Conservation (phyloP, 2,329 filamentous ascomycete species). For the Xylariaceae sp. region DNA sequence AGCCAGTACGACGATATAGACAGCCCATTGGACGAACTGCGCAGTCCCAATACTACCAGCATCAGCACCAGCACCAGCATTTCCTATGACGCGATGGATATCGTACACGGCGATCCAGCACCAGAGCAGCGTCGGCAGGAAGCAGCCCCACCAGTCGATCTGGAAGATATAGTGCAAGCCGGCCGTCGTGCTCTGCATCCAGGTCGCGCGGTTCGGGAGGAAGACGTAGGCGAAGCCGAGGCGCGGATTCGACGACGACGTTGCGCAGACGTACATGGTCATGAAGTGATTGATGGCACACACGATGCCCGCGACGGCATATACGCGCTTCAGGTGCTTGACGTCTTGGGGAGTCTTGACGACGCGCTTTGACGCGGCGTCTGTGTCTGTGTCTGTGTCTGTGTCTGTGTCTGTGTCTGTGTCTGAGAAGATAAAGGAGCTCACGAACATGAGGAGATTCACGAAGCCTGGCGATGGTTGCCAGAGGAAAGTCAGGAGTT, state of each 20-base stretch:
- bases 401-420: not conserved
- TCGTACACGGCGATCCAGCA: slow-evolving; percentile 25
- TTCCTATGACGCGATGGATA: slow-evolving; percentile 11
- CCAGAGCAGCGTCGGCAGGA: slow-evolving; percentile 25
- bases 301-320: slow-evolving; percentile 20
- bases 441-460: slow-evolving; percentile 21
- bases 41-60: not conserved
- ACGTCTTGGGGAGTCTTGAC: slow-evolving; percentile 18
- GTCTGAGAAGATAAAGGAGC: slow-evolving; percentile 13
- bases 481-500: slow-evolving; percentile 27
- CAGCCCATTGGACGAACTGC: slow-evolving; percentile 16
- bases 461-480: slow-evolving; percentile 25
- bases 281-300: slow-evolving; percentile 20
- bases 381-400: too few relatives aligned
- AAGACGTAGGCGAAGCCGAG: slow-evolving; percentile 26
- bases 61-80: slow-evolving; percentile 6
- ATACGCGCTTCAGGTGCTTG: slow-evolving; percentile 26
- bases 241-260: slow-evolving; percentile 19
- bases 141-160: slow-evolving; percentile 27
- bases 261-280: slow-evolving; percentile 23
- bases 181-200: slow-evolving; percentile 20
- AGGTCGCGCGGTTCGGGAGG: slow-evolving; percentile 18
- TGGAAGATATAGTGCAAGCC: slow-evolving; percentile 31
- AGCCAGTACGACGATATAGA: slow-evolving; percentile 19
- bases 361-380: not conserved